Evolutionary conservation across 2,329 filamentous ascomycete species (phyloP), one percentile per base, ranked within the genome.

Genomic region (Aspergillus sp.): DNA sequence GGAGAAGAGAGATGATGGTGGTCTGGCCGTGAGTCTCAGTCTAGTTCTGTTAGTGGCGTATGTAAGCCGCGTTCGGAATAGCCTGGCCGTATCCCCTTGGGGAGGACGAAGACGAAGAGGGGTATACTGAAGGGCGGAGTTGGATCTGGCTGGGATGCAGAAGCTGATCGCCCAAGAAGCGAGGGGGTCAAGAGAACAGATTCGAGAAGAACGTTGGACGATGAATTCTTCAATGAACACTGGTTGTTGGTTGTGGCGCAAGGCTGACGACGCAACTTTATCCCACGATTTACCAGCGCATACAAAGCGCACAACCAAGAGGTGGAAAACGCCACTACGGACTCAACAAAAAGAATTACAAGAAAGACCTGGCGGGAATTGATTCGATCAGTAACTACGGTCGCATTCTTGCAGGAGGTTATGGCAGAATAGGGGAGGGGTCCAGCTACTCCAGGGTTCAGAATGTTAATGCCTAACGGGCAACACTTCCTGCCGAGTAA

Each of bases 11-110:
- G 52, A 30, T 42, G 44, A 47, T 34, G 42, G 41, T 46, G 27
- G 49, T 57, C 40, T 56, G 30, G 48, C 47, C 39, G 49, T 24
- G 24, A 24, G 24, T 24, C 24, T 39, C 40, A 37, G 51, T 54
- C 41, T 46, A 53, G 51, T 53, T 44, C 30, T 46, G 51, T 53
- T 54, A 51, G 51, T 54, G 59, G 61, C 53, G 60, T 60, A 59
- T 61, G 60, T 61, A 61, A 64, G 62, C 62, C 62, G 58, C 51
- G 57, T 57, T 50, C 53, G 55, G 59, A 57, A 58, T 57, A 54
- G 56, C 54, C 56, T 51, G 54, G 19, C 37, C n/a, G 47, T 24
- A 22, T 48, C 34, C 40, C 24, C 15, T 9, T 40, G 19, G 19
- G n/a, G 27, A 44, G 33, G 3, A 41, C 13, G 37, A 57, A 20